Percentiles rank a stretch among this genome's conserved stretches.
phyloP scores from a whole-genome alignment of 2,329 filamentous ascomycete species.

The Aspergillus oerlinghausenensis region DNA sequence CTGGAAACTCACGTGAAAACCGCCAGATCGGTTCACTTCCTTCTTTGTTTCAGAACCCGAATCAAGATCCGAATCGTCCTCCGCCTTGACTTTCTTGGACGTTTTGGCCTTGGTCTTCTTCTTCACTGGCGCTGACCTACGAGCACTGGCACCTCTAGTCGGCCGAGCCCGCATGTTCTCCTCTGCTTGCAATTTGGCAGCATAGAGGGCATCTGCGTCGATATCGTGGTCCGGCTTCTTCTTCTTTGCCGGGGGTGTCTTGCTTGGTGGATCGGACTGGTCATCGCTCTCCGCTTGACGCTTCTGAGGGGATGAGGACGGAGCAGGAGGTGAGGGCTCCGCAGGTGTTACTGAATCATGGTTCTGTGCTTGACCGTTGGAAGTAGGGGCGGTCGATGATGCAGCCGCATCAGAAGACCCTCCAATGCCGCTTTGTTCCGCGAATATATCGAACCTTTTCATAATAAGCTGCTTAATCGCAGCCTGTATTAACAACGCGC shows the following conservation, averaged over 20 bases:
- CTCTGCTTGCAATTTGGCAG: constrained; percentile 84
- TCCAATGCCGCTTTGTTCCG: constrained; percentile 40
- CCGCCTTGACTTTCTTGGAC: constrained; percentile 66
- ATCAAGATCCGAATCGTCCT: constrained; percentile 74
- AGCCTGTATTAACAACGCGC: constrained; percentile 42
- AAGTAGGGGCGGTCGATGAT: constrained; percentile 13
- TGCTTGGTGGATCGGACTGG: constrained; percentile 34
- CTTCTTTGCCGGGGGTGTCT: constrained; percentile 54
- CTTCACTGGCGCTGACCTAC: constrained; percentile 56
- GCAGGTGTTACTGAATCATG: constrained; percentile 20
- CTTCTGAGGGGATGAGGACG: constrained; percentile 37
- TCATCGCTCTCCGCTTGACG: constrained; percentile 40
- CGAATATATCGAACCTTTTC: constrained; percentile 67
- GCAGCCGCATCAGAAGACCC: constrained; percentile 26
- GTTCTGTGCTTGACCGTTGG: constrained; percentile 33
- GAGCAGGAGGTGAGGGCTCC: constrained; percentile 28
- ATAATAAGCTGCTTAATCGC: constrained; percentile 70
- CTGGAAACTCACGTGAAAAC: constrained; percentile 66
- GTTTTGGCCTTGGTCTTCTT: constrained; percentile 57
- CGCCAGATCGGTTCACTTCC: constrained; percentile 71
- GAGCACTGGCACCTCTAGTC: constrained; percentile 67
- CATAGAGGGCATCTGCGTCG: constrained; percentile 81
- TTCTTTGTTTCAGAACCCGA: constrained; percentile 58
- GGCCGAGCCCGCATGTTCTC: constrained; percentile 73
- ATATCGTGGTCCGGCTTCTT: constrained; percentile 56